Evolutionary conservation across 2,329 filamentous ascomycete genomes (phyloP), one percentile per base, ranked within the genome.

Genomic region (Calonectria crousiana): DNA sequence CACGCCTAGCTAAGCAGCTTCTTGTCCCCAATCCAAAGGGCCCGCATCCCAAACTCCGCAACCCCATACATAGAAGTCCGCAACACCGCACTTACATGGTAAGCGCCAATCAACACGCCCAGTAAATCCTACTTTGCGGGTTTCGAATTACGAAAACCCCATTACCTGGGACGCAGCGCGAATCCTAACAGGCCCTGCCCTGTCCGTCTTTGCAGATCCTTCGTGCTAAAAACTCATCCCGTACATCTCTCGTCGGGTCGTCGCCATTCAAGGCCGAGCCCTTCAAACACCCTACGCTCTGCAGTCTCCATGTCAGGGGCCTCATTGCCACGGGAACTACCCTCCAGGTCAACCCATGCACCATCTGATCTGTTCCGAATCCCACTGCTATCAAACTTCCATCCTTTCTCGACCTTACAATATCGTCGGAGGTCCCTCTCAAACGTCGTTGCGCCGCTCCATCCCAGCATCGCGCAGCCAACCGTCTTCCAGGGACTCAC

Each of bases 331-430:
- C 71, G 65, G 23, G 71, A 72, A 52, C 74, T 75, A 81, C 87
- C 93, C 89, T 92, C 91, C 10, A 97, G 80, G 83, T 97, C 92
- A n/a, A 96, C 90, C 87, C 93, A 92, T 4, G 85, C 84, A 2
- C 94, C 95, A 69, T 92, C 91, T 11, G 81, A 83, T 11, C 93
- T 88, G 79, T 92, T 92, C 56, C 95, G 89, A 14, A 98, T 91
- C 0, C 97, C 97, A 80, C 95, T 97, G 76, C 94, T 97, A 82
- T 98, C 96, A 82, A 98, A 98, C 83, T 97, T 98, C 89, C 95
- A 93, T 0, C 88, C 88, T 79, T 91, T 92, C 72, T 90, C 88
- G 47, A 92, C 89, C 83, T 95, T 96, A 74, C 93, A 95, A 84
- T 96, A 98, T 41, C 93, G 87, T 51, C 96, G 88, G 69, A 98